Evolutionary conservation across 169 alveolate genomes (phyloP).

Genomic region (Cryptosporidium muris): DNA sequence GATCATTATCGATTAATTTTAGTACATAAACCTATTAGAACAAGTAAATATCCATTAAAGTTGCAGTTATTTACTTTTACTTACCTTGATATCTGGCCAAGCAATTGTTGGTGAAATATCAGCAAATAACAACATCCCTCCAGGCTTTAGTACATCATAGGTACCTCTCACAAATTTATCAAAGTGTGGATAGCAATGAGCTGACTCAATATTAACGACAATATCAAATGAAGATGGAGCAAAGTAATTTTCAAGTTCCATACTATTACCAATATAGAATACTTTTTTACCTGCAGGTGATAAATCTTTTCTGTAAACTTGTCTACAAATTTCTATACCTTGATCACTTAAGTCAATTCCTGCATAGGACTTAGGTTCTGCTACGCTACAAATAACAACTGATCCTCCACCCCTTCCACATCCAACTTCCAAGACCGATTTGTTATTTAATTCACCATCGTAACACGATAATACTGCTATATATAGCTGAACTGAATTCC

Average conservation of each 20-base stretch:
- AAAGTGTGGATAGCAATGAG: conserved; percentile 64
- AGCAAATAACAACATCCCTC: conserved; percentile 71
- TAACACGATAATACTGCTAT: conserved; percentile 60
- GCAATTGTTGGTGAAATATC: conserved; percentile 69
- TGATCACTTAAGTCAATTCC: conserved; percentile 69
- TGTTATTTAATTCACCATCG: conserved; percentile 47
- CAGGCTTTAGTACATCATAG: conserved; percentile 51
- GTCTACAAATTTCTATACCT: conserved; percentile 66
- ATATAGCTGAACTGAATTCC: conserved; percentile 68
- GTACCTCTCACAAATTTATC: conserved; percentile 64
- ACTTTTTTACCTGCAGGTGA: conserved; percentile 67
- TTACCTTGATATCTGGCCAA: conserved; percentile 70
- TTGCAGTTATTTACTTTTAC: not conserved
- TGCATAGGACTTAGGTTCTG: conserved; percentile 67
- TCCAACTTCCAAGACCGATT: conserved; percentile 56
- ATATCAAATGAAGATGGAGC: conserved; percentile 62
- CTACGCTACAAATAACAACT: conserved; percentile 64
- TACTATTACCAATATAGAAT: conserved; percentile 64
- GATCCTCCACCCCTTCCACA: conserved; percentile 71
- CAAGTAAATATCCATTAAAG: too few species aligned
- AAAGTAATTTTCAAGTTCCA: conserved; percentile 67
- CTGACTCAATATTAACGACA: conserved; percentile 59
- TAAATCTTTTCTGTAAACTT: conserved; percentile 37
- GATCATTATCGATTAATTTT: not conserved
- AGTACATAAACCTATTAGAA: too few species aligned